Conservation (phyloP, 257 asterid genomes). For the Forsythia viridissima region DNA sequence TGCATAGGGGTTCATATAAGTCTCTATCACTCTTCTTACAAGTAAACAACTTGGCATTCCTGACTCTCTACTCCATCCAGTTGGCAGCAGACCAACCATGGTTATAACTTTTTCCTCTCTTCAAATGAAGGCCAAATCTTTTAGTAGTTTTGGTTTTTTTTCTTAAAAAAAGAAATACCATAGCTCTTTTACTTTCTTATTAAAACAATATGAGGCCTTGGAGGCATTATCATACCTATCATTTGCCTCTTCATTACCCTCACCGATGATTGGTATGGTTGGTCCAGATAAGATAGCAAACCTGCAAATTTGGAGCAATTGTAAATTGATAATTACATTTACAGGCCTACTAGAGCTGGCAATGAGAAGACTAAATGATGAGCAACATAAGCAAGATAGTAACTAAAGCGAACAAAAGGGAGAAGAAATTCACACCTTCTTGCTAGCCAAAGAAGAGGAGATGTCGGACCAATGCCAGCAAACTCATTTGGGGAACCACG, state of each 20-base stretch:
- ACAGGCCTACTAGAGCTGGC: slow-evolving; percentile 16
- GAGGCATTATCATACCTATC: slow-evolving; percentile 60
- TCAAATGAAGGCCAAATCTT: neutral
- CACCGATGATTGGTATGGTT: slow-evolving; percentile 96
- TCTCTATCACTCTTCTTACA: neutral
- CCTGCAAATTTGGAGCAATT: slow-evolving; percentile 47
- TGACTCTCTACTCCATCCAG: neutral
- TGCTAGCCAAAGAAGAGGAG: slow-evolving; percentile 96
- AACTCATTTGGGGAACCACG: slow-evolving; percentile 99
- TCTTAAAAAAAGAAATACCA: neutral
- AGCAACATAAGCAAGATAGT: slow-evolving; percentile 12
- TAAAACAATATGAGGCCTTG: neutral
- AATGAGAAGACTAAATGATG: slow-evolving; percentile 16
- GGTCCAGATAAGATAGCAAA: slow-evolving; percentile 93
- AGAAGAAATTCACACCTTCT: slow-evolving; percentile 60
- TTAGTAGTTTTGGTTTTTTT: neutral
- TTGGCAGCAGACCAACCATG: neutral
- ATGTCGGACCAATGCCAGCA: slow-evolving; percentile 95
- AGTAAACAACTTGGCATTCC: neutral
- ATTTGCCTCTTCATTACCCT: slow-evolving; percentile 97
- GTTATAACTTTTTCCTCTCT: neutral
- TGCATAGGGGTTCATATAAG: neutral
- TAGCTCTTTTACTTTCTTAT: neutral
- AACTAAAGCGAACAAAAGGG: slow-evolving; percentile 19
- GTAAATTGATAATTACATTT: slow-evolving; percentile 10